Percentiles rank a stretch among this genome's conserved stretches.
phyloP scores from a whole-genome alignment of 805 yeast genomes.

The Candida verbasci region DNA sequence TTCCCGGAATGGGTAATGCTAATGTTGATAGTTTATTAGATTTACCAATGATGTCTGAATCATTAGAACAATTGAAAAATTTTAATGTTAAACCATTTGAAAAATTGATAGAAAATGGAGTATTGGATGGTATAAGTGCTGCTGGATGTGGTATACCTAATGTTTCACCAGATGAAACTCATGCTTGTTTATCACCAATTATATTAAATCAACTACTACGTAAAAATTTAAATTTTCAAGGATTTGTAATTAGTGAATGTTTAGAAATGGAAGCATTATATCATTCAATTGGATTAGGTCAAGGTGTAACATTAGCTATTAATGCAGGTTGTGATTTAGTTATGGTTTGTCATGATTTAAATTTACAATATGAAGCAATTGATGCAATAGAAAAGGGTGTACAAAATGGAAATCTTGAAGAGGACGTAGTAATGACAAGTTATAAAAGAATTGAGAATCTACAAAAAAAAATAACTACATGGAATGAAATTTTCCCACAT shows the following conservation, averaged over 20 bases:
- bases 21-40: conserved; percentile 54
- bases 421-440: conserved; percentile 35
- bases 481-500: conserved; percentile 42
- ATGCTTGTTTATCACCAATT: conserved; percentile 57
- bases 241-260: conserved; percentile 57
- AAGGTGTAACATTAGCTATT: conserved; percentile 59
- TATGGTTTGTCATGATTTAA: conserved; percentile 54
- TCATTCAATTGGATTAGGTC: conserved; percentile 62
- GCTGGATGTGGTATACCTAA: conserved; percentile 66
- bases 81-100: conserved; percentile 51
- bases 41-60: conserved; percentile 55
- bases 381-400: conserved; percentile 36
- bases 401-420: conserved; percentile 39
- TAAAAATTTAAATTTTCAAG: conserved; percentile 48
- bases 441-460: conserved; percentile 40
- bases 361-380: conserved; percentile 53
- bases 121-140: conserved; percentile 53
- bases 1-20: conserved; percentile 65
- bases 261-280: conserved; percentile 60
- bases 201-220: conserved; percentile 48
- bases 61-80: conserved; percentile 47
- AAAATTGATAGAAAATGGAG: conserved; percentile 38
- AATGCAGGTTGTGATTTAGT: conserved; percentile 63
- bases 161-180: conserved; percentile 55
- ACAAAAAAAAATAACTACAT: conserved; percentile 38